A percentile compares a stretch with the other conserved stretches of the same genome.
Conservation (phyloP, 768 basidiomycete species). For the Lyophyllum semitale region DNA sequence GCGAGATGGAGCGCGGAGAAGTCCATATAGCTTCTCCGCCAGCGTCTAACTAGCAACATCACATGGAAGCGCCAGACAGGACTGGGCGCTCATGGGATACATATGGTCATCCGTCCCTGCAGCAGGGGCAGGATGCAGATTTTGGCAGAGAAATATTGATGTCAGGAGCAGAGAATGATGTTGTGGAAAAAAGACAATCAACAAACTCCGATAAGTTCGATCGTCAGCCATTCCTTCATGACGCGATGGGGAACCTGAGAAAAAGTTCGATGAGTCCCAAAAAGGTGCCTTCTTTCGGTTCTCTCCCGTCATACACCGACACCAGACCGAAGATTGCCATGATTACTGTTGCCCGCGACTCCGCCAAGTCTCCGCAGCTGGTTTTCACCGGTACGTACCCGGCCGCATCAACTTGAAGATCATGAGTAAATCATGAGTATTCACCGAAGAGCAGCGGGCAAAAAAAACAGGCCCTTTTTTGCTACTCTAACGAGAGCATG, state of each 20-base stretch:
- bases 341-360: conserved; percentile 1
- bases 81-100: neutral
- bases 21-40: neutral
- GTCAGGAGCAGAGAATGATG: conserved; percentile 9
- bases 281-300: neutral
- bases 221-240: neutral
- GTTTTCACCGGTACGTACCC: conserved; percentile 12
- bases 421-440: conserved; percentile 1
- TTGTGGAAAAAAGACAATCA: neutral
- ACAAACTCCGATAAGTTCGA: neutral
- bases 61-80: neutral
- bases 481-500: conserved; percentile 8
- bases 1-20: neutral
- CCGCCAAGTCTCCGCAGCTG: neutral
- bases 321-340: neutral
- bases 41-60: neutral
- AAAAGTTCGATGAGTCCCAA: neutral
- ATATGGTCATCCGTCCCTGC: neutral
- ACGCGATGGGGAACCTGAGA: conserved; percentile 5
- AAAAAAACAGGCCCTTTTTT: conserved; percentile 14
- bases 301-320: neutral
- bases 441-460: neutral
- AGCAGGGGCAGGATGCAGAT: neutral
- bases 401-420: conserved; percentile 5
- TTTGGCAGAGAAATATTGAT: conserved; percentile 2